Conservation (phyloP, 257 asterid species). For the Solanum boliviense region DNA sequence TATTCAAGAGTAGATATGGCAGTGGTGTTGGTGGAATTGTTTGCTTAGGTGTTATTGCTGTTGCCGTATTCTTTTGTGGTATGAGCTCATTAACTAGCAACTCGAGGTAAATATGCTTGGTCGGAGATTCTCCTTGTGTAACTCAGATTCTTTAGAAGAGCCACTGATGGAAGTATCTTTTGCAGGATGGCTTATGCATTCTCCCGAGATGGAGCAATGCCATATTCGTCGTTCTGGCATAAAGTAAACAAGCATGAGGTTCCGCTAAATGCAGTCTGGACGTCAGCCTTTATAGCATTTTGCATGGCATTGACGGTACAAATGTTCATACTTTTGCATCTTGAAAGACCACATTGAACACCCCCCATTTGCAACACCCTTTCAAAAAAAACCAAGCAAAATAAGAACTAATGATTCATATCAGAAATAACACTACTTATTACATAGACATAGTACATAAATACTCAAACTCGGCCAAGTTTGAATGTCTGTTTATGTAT, state of each 20-base stretch:
- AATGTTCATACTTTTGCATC: not conserved
- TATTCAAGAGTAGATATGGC: constrained; percentile 71
- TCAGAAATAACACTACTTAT: not conserved
- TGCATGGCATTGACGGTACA: constrained; percentile 96
- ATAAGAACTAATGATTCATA: not conserved
- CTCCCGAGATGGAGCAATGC: constrained; percentile 99
- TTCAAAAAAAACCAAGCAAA: not conserved
- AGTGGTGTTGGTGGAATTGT: constrained; percentile 72
- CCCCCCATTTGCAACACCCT: not conserved
- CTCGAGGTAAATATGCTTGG: constrained; percentile 48
- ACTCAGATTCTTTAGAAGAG: not conserved
- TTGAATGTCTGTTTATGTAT: not conserved
- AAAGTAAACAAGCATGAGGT: constrained; percentile 82
- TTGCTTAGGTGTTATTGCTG: constrained; percentile 59
- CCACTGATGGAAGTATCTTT: not conserved
- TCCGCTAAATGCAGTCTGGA: constrained; percentile 85
- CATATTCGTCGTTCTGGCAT: constrained; percentile 75
- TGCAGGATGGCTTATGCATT: constrained; percentile 91
- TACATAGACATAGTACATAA: not conserved
- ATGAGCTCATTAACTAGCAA: constrained; percentile 94
- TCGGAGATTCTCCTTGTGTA: not conserved
- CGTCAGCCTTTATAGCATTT: constrained; percentile 72
- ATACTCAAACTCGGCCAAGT: not conserved
- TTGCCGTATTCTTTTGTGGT: constrained; percentile 91
- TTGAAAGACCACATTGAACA: not conserved